Conservation (phyloP, 176 grass and related monocot genomes). For the Dactylis glomerata region DNA sequence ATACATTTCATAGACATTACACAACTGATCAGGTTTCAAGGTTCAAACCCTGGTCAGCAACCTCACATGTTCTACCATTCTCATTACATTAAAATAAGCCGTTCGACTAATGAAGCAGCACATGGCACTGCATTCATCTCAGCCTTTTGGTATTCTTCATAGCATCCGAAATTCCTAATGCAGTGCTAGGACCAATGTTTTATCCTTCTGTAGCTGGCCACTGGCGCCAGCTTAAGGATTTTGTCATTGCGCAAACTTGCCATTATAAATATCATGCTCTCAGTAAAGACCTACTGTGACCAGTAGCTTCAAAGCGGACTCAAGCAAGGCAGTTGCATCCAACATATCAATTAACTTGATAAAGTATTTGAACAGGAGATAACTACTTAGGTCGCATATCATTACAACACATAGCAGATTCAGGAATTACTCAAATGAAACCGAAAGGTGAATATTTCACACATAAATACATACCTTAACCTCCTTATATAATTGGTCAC, state of each 20-base stretch:
- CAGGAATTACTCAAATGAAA: neutral
- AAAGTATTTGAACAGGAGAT: neutral
- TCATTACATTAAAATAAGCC: no score
- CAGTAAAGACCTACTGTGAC: neutral
- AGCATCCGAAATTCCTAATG: neutral
- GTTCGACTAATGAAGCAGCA: constrained; percentile 13
- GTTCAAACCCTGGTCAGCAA: no score
- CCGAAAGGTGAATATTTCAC: no score
- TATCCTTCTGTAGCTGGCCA: constrained; percentile 3
- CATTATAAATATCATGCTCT: neutral
- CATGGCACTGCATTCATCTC: constrained; percentile 3
- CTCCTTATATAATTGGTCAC: no score
- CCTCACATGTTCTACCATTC: no score
- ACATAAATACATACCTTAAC: no score
- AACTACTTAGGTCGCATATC: neutral
- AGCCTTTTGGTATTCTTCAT: neutral
- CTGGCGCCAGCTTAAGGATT: no score
- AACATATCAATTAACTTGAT: neutral
- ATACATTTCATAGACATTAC: no score
- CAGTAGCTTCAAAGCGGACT: neutral
- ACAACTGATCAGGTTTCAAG: no score
- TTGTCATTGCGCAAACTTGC: no score
- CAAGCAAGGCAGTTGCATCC: neutral
- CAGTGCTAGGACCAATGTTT: neutral
- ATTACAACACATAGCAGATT: neutral